Percentiles rank a stretch among this genome's conserved stretches.
Conservation (phyloP, 2,329 filamentous ascomycete species). For the Calonectria pteridis region DNA sequence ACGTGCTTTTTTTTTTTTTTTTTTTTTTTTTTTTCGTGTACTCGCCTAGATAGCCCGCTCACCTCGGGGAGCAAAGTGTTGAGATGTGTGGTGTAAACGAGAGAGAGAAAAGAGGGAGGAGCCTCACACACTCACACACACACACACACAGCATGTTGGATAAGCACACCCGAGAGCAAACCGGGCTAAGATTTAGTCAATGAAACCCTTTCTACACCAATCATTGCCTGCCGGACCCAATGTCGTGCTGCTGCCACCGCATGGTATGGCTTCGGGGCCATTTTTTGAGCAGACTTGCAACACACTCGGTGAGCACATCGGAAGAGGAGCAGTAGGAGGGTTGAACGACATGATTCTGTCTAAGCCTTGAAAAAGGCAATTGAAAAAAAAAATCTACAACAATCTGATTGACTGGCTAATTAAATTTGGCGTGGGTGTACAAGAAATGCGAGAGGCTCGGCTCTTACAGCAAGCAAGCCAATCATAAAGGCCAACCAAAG, state of each 20-base stretch:
- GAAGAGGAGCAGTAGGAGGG: too few relatives aligned
- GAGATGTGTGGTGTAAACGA: background rate
- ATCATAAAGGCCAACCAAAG: background rate
- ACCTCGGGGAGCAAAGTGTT: background rate
- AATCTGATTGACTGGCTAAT: background rate
- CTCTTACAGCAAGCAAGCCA: background rate
- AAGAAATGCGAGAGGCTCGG: background rate
- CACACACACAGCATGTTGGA: background rate
- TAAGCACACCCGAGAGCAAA: background rate
- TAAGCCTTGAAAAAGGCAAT: background rate
- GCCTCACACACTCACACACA: background rate
- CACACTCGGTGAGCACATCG: background rate
- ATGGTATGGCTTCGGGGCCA: background rate
- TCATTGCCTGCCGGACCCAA: background rate
- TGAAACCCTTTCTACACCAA: background rate
- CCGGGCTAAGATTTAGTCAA: background rate
- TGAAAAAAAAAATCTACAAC: background rate
- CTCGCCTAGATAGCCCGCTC: background rate
- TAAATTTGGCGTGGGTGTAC: background rate
- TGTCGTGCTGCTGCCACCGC: background rate
- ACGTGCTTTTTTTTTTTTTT: background rate
- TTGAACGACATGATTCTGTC: background rate
- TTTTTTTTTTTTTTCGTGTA: background rate
- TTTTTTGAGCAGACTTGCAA: background rate
- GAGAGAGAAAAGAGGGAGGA: background rate